Percentiles rank a stretch among this genome's conserved stretches.
These are phyloP conservation scores for Cajanus cajan DNA, from an alignment of 306 rosid genomes.

Conservation along the genomic window DNA sequence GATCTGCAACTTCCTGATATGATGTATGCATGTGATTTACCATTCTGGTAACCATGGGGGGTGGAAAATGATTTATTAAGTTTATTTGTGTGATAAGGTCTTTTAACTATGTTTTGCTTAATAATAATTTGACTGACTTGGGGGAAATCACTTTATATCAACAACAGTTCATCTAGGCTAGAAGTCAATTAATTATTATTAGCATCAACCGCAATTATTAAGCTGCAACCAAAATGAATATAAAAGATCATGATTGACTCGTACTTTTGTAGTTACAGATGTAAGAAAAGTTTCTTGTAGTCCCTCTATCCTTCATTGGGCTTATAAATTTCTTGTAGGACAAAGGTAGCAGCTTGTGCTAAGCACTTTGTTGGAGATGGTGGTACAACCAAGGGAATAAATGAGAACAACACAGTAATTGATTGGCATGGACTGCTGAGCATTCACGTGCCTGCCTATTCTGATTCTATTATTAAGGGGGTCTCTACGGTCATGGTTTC, in stretches of 20 bases:
- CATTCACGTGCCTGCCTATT: slow-evolving; percentile 94
- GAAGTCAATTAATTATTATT: neutral
- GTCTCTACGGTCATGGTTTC: slow-evolving; percentile 88
- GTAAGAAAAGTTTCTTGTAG: neutral
- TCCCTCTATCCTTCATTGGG: neutral
- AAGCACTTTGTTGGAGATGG: slow-evolving; percentile 99
- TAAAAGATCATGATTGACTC: neutral
- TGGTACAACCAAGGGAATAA: slow-evolving; percentile 77
- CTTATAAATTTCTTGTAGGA: slow-evolving; percentile 44
- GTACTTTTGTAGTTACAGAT: neutral
- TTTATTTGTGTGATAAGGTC: neutral
- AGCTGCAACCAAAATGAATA: neutral
- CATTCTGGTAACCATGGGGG: neutral
- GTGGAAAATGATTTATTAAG: neutral
- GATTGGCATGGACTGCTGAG: slow-evolving; percentile 74
- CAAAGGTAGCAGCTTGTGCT: slow-evolving; percentile 94
- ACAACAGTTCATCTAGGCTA: neutral
- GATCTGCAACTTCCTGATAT: slow-evolving; percentile 12
- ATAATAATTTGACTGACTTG: slow-evolving; percentile 5
- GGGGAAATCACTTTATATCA: neutral
- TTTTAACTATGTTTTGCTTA: neutral
- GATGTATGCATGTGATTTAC: neutral
- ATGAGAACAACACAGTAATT: slow-evolving; percentile 73
- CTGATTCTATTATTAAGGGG: slow-evolving; percentile 82
- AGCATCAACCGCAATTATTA: neutral